phyloP scores from a whole-genome alignment of 768 basidiomycete genomes.

The Crassisporium funariophilum region DNA sequence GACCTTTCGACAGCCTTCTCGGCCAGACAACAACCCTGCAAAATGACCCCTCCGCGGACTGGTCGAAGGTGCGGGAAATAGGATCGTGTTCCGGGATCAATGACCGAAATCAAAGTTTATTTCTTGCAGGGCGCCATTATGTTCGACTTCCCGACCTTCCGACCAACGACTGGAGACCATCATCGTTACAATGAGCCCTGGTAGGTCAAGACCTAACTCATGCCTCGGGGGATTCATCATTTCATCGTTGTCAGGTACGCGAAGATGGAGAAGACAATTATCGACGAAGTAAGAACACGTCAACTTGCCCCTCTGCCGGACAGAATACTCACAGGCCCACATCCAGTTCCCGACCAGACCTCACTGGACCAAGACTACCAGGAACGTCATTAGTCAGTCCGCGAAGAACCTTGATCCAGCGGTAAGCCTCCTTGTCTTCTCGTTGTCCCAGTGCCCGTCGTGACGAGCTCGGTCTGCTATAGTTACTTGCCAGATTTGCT shows the following conservation, averaged over 20 bases:
- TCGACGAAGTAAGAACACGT: constrained; percentile 29
- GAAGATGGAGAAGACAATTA: constrained; percentile 25
- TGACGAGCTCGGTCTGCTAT: too few relatives aligned
- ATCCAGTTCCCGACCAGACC: constrained; percentile 36
- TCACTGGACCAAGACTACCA: constrained; percentile 41
- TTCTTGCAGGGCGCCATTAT: constrained; percentile 36
- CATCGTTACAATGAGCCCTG: constrained; percentile 37
- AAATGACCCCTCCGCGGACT: constrained; percentile 33
- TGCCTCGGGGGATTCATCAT: not conserved
- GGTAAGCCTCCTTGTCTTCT: constrained; percentile 19
- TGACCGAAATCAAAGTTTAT: too few relatives aligned
- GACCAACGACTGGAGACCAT: constrained; percentile 34
- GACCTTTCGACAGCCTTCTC: constrained; percentile 37
- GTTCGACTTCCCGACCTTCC: constrained; percentile 40
- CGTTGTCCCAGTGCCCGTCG: not conserved
- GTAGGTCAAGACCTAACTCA: constrained; percentile 17
- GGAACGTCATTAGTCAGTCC: constrained; percentile 28
- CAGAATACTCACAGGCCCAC: constrained; percentile 3
- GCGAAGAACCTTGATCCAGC: constrained; percentile 35
- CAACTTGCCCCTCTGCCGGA: too few relatives aligned
- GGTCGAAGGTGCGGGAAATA: constrained; percentile 32
- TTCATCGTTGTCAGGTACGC: constrained; percentile 7
- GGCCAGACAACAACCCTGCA: constrained; percentile 36
- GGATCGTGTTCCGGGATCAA: not conserved
- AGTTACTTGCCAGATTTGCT: constrained; percentile 25